Evolutionary conservation across 2,329 filamentous ascomycete species (phyloP).

Genomic region (Neoscytalidium dimidiatum): DNA sequence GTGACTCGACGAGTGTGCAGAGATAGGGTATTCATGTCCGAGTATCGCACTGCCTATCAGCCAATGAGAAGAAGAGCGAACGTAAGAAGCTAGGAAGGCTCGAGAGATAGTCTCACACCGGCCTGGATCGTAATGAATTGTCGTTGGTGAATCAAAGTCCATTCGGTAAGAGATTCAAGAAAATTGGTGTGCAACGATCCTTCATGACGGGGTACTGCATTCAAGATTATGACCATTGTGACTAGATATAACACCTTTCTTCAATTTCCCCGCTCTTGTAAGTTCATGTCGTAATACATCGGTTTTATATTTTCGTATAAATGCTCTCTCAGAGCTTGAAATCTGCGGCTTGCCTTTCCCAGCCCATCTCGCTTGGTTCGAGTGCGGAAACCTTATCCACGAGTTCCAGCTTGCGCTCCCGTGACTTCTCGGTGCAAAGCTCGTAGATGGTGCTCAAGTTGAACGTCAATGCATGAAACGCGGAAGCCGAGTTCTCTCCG

Average conservation of each 20-base stretch:
- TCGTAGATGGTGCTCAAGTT: constrained; percentile 92
- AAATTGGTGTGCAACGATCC: no score
- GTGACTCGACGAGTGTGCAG: background rate
- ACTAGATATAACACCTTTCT: background rate
- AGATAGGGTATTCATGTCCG: background rate
- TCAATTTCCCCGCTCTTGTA: background rate
- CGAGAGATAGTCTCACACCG: no score
- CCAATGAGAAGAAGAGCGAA: background rate
- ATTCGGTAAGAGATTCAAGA: no score
- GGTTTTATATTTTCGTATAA: background rate
- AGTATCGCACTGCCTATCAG: background rate
- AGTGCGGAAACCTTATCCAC: constrained; percentile 68
- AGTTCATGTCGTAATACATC: background rate
- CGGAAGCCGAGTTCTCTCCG: constrained; percentile 50
- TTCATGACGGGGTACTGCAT: no score
- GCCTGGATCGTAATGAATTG: no score
- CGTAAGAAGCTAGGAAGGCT: background rate
- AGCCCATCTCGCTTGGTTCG: constrained; percentile 55
- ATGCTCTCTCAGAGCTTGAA: constrained; percentile 67
- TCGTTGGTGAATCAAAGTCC: no score
- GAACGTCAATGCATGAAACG: constrained; percentile 79
- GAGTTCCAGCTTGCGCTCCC: constrained; percentile 68
- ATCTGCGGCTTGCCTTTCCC: constrained; percentile 71
- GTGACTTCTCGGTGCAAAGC: constrained; percentile 77
- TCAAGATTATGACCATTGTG: no score